These are phyloP conservation scores for Baorangia bicolor DNA, from an alignment of 768 basidiomycete genomes.

Conservation along the genomic window DNA sequence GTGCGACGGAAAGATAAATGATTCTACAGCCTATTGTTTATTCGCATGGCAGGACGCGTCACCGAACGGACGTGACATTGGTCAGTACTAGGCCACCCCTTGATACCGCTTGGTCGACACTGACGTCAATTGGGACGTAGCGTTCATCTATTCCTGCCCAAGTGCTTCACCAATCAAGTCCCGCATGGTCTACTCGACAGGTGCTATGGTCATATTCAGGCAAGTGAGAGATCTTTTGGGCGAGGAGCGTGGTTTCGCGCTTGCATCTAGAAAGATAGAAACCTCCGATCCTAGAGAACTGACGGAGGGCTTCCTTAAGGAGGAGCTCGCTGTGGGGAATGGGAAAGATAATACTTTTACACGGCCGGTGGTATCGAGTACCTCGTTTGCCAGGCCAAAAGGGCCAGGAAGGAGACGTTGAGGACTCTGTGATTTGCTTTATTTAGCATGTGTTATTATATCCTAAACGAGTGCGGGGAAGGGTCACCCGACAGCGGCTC, in stretches of 20 bases:
- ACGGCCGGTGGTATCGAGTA: conserved; percentile 29
- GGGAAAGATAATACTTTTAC: conserved; percentile 7
- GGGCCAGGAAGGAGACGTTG: conserved; percentile 61
- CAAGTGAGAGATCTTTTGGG: conserved; percentile 53
- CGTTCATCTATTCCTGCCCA: conserved; percentile 93
- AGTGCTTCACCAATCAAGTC: conserved; percentile 75
- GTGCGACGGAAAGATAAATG: background rate
- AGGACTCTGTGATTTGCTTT: background rate
- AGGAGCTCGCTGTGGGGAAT: conserved; percentile 48
- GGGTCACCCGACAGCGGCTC: background rate
- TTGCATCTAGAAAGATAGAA: conserved; percentile 69
- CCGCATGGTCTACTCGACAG: conserved; percentile 88
- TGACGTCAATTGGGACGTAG: conserved; percentile 36
- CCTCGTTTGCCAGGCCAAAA: conserved; percentile 66
- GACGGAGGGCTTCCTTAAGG: conserved; percentile 57
- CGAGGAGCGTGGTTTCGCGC: conserved; percentile 38
- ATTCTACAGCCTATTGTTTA: conserved; percentile 51
- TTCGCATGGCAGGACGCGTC: conserved; percentile 60
- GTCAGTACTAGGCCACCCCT: conserved; percentile 40
- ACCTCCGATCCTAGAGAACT: conserved; percentile 80
- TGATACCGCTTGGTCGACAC: background rate
- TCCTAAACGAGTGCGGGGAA: background rate
- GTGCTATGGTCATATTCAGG: conserved; percentile 54
- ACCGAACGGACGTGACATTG: conserved; percentile 53
- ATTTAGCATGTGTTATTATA: background rate